Percentiles rank a stretch among this genome's conserved stretches.
Conservation (phyloP, 768 basidiomycete genomes). For the Cystobasidium onofrii region DNA sequence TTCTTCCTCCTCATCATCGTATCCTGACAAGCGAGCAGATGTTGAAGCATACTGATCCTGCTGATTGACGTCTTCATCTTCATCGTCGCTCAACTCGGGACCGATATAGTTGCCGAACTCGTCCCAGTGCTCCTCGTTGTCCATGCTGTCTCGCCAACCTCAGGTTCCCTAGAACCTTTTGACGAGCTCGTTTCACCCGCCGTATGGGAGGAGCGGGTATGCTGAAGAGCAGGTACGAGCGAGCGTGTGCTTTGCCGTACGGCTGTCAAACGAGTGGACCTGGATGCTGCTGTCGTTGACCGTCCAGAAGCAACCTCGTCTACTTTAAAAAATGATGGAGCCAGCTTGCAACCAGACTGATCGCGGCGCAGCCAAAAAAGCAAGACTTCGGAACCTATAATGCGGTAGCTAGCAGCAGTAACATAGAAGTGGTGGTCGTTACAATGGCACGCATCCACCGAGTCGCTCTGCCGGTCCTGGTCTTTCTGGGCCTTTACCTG, state of each 20-base stretch:
- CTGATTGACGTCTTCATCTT: slow-evolving; percentile 27
- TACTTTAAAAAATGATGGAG: background rate
- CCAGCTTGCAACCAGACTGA: background rate
- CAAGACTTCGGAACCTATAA: background rate
- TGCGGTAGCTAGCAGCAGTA: background rate
- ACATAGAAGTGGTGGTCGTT: no score
- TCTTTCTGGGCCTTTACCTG: background rate
- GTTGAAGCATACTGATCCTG: slow-evolving; percentile 27
- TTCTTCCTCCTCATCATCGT: slow-evolving; percentile 31
- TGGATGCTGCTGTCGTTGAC: background rate
- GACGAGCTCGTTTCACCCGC: background rate
- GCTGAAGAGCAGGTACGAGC: background rate
- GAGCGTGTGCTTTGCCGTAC: background rate
- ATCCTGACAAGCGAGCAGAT: slow-evolving; percentile 24
- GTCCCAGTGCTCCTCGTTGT: slow-evolving; percentile 17
- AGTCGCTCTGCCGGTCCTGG: background rate
- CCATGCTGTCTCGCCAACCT: background rate
- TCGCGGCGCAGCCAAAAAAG: background rate
- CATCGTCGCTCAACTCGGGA: slow-evolving; percentile 23
- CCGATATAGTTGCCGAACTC: slow-evolving; percentile 34
- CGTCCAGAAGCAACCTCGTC: background rate
- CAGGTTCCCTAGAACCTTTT: background rate
- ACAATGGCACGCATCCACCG: background rate
- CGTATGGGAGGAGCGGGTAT: background rate
- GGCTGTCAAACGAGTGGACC: background rate